phyloP scores from a whole-genome alignment of 108 stramenopile species.

The Nitzschia putrida region DNA sequence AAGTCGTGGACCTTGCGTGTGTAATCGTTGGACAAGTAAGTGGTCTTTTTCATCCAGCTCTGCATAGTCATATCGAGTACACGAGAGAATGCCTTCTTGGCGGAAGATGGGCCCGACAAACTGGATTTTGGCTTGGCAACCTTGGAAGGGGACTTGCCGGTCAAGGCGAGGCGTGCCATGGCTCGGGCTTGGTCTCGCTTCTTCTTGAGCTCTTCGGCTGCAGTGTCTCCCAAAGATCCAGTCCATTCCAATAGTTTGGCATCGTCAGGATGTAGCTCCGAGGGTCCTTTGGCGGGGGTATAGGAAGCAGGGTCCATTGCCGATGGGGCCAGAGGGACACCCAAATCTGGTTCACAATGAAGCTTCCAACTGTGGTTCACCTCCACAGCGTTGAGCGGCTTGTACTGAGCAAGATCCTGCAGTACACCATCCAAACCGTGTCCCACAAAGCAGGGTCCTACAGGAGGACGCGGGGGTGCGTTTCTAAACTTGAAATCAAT shows the following conservation, averaged over 20 bases:
- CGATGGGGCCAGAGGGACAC: constrained; percentile 74
- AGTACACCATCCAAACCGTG: constrained; percentile 72
- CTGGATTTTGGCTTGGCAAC: constrained; percentile 22
- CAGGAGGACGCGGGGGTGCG: constrained; percentile 87
- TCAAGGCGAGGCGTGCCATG: constrained; percentile 62
- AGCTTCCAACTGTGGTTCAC: constrained; percentile 78
- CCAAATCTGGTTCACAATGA: constrained; percentile 69
- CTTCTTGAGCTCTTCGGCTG: constrained; percentile 65
- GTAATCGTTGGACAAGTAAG: constrained; percentile 84
- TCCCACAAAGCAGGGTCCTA: constrained; percentile 87
- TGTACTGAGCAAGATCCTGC: constrained; percentile 66
- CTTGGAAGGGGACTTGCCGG: constrained; percentile 46
- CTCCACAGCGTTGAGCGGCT: constrained; percentile 77
- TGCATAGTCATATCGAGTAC: constrained; percentile 75
- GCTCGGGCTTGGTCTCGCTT: constrained; percentile 65
- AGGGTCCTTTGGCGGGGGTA: constrained; percentile 12
- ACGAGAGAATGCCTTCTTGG: constrained; percentile 69
- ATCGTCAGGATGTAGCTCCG: constrained; percentile 65
- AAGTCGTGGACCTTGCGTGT: constrained; percentile 80
- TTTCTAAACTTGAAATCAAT: constrained; percentile 83
- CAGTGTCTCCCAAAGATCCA: constrained; percentile 73
- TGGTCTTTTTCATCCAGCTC: constrained; percentile 89
- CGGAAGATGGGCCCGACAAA: background rate
- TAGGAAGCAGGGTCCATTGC: constrained; percentile 82
- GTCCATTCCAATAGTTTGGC: constrained; percentile 78